Percentiles rank a stretch among this genome's conserved stretches.
phyloP scores from a whole-genome alignment of 352 stramenopile genomes.

The Globisporangium takayamanum region DNA sequence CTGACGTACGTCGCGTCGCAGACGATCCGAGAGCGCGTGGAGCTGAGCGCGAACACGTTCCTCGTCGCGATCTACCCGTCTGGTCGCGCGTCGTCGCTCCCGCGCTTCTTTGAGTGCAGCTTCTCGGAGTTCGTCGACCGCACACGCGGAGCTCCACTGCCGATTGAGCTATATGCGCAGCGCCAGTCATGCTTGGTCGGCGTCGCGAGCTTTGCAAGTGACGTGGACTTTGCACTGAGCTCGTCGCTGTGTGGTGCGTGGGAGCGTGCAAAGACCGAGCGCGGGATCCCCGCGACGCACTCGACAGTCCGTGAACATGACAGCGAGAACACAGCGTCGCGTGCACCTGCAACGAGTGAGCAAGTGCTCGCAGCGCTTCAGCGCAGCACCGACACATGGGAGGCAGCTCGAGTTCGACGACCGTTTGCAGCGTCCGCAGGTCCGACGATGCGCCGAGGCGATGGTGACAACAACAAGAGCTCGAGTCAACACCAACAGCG shows the following conservation, averaged over 20 bases:
- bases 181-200: constrained; percentile 45
- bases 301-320: not conserved
- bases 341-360: too few relatives aligned
- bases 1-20: constrained; percentile 44
- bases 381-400: not conserved
- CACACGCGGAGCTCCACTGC: constrained; percentile 11
- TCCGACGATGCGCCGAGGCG: not conserved
- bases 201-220: constrained; percentile 38
- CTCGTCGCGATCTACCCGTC: constrained; percentile 56
- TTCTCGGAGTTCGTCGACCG: constrained; percentile 14
- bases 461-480: not conserved
- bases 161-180: constrained; percentile 35
- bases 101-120: constrained; percentile 69
- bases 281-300: constrained; percentile 19
- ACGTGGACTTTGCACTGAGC: constrained; percentile 43
- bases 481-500: not conserved
- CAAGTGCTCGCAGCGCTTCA: too few relatives aligned
- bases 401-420: not conserved
- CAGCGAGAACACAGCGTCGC: not conserved
- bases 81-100: constrained; percentile 20
- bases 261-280: constrained; percentile 27
- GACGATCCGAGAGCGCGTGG: constrained; percentile 51
- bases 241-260: constrained; percentile 27
- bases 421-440: not conserved
- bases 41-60: constrained; percentile 49